Evolutionary conservation across 2,329 filamentous ascomycete genomes (phyloP).

Genomic region (Botrytis deweyae): DNA sequence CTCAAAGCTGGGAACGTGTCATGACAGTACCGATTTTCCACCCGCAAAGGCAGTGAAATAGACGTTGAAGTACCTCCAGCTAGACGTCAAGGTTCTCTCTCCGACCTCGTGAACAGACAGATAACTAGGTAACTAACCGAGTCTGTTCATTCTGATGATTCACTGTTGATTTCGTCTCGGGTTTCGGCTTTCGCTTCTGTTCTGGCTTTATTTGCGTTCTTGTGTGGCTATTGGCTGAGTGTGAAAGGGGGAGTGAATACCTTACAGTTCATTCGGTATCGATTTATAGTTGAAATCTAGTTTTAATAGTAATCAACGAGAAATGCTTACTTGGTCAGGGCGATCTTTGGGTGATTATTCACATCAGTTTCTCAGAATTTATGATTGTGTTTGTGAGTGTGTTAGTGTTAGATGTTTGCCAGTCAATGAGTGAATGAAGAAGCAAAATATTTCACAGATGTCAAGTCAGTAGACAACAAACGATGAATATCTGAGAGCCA

Average conservation of each 20-base stretch:
- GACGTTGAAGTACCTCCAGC: too few relatives aligned
- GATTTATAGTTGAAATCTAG: not conserved
- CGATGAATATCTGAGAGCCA: not conserved
- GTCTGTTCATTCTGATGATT: not conserved
- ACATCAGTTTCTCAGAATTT: fast-evolving
- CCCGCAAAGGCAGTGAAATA: not conserved
- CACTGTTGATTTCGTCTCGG: not conserved
- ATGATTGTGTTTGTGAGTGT: not conserved
- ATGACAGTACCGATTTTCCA: not conserved
- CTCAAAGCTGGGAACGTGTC: not conserved
- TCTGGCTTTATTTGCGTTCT: not conserved
- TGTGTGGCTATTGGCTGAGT: not conserved
- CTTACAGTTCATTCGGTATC: not conserved
- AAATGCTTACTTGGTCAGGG: not conserved
- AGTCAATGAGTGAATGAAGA: not conserved
- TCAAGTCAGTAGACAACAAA: not conserved
- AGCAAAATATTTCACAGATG: not conserved
- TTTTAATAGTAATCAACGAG: not conserved
- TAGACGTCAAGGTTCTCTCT: not conserved
- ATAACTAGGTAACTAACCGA: not conserved
- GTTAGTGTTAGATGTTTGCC: not conserved
- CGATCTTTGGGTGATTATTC: fast-evolving
- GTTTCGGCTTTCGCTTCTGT: not conserved
- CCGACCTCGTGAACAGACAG: not conserved
- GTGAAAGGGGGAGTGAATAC: not conserved